Base-by-base conservation (phyloP, 305 asterid genomes). In the Fraxinus floribunda region DNA sequence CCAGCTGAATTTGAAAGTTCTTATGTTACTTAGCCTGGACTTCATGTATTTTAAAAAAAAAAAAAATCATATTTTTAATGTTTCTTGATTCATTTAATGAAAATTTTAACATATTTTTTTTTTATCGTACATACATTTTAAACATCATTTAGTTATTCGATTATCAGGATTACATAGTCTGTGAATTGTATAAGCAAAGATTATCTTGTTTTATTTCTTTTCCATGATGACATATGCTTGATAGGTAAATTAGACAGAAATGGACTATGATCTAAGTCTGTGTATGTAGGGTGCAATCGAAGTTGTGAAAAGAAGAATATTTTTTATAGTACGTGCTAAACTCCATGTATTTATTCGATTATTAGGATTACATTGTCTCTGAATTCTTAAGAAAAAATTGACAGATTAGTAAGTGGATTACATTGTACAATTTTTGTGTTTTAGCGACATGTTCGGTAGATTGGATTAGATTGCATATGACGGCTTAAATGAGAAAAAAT, bases 1-100 rank as follows among this genome's bases (percentile, higher is more conserved):
- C 97, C 98, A 55, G n/a, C n/a, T n/a, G 87, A 76, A 76, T 89
- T 95, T 88, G 98, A 93, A 80, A 83, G 81, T 84, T 88, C 80
- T 24, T 91, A 88, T 82, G 81, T 88, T 57, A 97, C 98, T 81
- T 93, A 66, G 84, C 90, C 38, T 30, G 9, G 26, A 34, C 72
- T 70, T 80, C 39, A 3, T 32, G 36, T n/a, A n/a, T n/a, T n/a
- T n/a, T n/a, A n/a, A n/a, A n/a, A n/a, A n/a, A n/a, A n/a, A n/a
- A n/a, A 26, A 26, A 26, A 26, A 26, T n/a, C 15, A 64, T 11
- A 64, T 64, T 24, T 64, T 26, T 10, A 24, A 64, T 24, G 73
- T 66, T 66, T 66, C 73, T 66, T 26, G 73, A 8, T 66, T 26
- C 36, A 66, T 66, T 66, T 26, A 8, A 7, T 10, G 36, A 24